Percentiles rank a stretch among this genome's conserved stretches.
phyloP scores from a whole-genome alignment of 495 filamentous ascomycete genomes.

The Aspergillus sclerotiicarbonarius region DNA sequence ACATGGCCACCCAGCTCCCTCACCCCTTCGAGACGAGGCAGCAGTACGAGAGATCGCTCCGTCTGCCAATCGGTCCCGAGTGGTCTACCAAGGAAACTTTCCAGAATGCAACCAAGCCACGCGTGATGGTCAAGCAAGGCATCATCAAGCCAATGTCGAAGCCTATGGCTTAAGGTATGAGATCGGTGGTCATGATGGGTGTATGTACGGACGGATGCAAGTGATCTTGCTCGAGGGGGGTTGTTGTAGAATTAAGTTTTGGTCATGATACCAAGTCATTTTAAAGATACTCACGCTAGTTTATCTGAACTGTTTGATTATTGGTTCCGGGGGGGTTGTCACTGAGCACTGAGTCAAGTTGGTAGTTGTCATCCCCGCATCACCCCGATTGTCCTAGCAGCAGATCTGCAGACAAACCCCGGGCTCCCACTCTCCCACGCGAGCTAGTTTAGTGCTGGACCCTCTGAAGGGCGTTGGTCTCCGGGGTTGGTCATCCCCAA shows the following conservation, averaged over 20 bases:
- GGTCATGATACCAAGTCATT: constrained; percentile 16
- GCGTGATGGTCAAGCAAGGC: constrained; percentile 88
- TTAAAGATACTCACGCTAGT: not conserved
- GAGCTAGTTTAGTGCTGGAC: not conserved
- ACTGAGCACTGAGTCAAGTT: not conserved
- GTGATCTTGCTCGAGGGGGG: not conserved
- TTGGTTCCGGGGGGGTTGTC: not conserved
- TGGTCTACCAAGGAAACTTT: constrained; percentile 93
- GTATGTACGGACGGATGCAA: not conserved
- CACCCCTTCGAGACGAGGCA: constrained; percentile 80
- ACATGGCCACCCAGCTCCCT: constrained; percentile 77
- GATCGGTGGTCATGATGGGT: constrained; percentile 2
- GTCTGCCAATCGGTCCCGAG: constrained; percentile 87
- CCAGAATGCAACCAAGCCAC: constrained; percentile 85
- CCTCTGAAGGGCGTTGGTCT: not conserved
- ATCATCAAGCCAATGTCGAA: constrained; percentile 86
- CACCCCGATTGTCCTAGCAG: not conserved
- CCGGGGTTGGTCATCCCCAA: constrained; percentile 10
- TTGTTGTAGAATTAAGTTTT: constrained; percentile 7
- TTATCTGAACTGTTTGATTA: not conserved
- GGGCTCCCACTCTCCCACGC: too few relatives aligned
- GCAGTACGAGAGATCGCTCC: constrained; percentile 88
- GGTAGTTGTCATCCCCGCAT: constrained; percentile 1
- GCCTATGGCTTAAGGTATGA: constrained; percentile 54
- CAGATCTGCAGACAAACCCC: not conserved